Percentiles rank a stretch among this genome's conserved stretches.
These are phyloP conservation scores for Glaciozyma antarctica DNA, from an alignment of 768 basidiomycete species.

Conservation along the genomic window DNA sequence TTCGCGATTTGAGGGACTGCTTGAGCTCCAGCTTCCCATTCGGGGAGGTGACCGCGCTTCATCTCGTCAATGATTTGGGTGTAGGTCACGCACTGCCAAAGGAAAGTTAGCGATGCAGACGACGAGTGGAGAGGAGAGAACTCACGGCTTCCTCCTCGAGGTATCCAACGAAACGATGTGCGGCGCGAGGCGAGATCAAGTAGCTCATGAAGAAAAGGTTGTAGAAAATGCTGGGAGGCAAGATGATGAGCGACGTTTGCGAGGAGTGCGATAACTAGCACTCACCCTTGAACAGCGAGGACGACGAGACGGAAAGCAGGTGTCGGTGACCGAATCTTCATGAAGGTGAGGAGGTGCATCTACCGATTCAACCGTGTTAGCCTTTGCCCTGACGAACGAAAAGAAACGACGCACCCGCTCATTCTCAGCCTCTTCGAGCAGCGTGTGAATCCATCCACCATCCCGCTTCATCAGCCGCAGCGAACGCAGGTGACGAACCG, in stretches of 20 bases:
- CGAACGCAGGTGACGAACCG: conserved; percentile 71
- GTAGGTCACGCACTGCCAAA: conserved; percentile 15
- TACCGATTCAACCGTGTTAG: neutral
- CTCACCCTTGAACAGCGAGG: conserved; percentile 71
- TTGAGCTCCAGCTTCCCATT: conserved; percentile 55
- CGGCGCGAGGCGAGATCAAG: conserved; percentile 13
- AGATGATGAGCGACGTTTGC: conserved; percentile 42
- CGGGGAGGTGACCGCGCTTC: conserved; percentile 66
- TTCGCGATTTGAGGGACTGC: conserved; percentile 74
- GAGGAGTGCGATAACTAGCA: conserved; percentile 32
- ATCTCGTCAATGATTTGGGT: conserved; percentile 76
- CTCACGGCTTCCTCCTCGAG: conserved; percentile 81
- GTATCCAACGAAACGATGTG: conserved; percentile 34
- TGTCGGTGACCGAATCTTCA: conserved; percentile 76
- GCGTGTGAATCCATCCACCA: conserved; percentile 13
- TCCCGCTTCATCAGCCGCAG: conserved; percentile 59
- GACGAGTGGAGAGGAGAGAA: too few species aligned
- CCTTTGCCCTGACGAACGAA: neutral
- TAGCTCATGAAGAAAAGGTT: conserved; percentile 47
- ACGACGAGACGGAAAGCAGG: conserved; percentile 70
- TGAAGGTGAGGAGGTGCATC: conserved; percentile 64
- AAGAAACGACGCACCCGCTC: conserved; percentile 44
- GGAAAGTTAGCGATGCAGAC: too few species aligned
- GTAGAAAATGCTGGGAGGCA: conserved; percentile 45
- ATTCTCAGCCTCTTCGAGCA: conserved; percentile 84